These are phyloP conservation scores for Metrosideros polymorpha DNA, from an alignment of 441 rosid species.

Conservation along the genomic window DNA sequence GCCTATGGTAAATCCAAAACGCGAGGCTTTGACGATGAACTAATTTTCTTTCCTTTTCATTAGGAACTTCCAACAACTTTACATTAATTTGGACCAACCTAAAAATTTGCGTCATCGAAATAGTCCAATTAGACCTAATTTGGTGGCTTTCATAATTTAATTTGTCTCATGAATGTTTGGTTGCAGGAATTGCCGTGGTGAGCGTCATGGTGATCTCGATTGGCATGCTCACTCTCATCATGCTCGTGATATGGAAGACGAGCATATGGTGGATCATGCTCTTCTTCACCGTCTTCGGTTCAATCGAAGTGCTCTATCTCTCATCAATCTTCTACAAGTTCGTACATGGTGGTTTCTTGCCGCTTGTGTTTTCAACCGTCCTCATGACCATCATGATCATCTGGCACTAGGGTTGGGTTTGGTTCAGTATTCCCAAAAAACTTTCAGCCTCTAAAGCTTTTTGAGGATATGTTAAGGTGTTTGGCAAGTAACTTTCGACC, in stretches of 20 bases:
- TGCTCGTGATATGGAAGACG: neutral
- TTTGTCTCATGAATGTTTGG: neutral
- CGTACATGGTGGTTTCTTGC: neutral
- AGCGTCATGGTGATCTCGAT: neutral
- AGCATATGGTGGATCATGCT: neutral
- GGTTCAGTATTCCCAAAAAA: too few relatives aligned
- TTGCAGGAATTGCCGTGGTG: neutral
- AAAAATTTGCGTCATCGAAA: neutral
- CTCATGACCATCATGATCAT: neutral
- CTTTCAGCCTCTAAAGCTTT: too few relatives aligned
- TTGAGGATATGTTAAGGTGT: too few relatives aligned
- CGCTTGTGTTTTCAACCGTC: neutral
- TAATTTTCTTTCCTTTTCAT: neutral
- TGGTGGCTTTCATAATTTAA: neutral
- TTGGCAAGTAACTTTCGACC: too few relatives aligned
- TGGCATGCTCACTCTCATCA: neutral
- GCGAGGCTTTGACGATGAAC: neutral
- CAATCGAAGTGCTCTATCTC: neutral
- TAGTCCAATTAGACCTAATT: neutral
- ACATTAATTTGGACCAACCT: neutral
- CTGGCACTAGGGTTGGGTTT: too few relatives aligned
- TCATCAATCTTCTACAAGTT: neutral
- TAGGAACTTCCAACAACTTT: neutral
- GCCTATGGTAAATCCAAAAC: neutral
- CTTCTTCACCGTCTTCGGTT: neutral